These are phyloP conservation scores for Kwoniella bestiolae DNA, from an alignment of 768 basidiomycete genomes.

Conservation along the genomic window DNA sequence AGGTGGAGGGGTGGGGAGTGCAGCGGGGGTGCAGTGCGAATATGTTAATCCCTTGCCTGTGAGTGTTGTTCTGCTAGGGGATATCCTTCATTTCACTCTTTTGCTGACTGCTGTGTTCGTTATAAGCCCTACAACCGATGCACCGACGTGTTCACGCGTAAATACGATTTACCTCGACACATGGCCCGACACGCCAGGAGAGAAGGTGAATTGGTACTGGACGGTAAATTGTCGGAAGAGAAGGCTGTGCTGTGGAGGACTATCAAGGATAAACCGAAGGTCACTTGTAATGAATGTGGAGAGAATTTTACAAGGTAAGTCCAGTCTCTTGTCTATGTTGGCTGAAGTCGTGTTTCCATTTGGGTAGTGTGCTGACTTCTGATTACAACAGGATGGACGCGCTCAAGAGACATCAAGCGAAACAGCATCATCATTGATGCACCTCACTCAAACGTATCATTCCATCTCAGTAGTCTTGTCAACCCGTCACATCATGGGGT, in stretches of 20 bases:
- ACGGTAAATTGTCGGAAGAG: slow-evolving; percentile 46
- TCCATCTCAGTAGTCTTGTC: too few species aligned
- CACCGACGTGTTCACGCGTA: slow-evolving; percentile 50
- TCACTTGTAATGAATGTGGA: slow-evolving; percentile 41
- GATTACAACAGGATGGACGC: slow-evolving; percentile 45
- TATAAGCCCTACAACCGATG: slow-evolving; percentile 50
- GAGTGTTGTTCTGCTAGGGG: slow-evolving; percentile 12
- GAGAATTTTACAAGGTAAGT: slow-evolving; percentile 54
- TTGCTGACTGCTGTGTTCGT: slow-evolving; percentile 4
- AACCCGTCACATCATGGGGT: too few species aligned
- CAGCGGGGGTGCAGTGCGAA: slow-evolving; percentile 44
- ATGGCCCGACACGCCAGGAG: slow-evolving; percentile 53
- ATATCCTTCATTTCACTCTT: not conserved
- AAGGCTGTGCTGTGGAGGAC: slow-evolving; percentile 49
- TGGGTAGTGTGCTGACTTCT: not conserved
- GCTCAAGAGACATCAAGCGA: slow-evolving; percentile 50
- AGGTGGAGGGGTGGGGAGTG: not conserved
- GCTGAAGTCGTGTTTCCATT: not conserved
- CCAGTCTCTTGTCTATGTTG: too few species aligned
- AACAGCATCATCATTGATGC: slow-evolving; percentile 40
- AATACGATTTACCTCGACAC: slow-evolving; percentile 52
- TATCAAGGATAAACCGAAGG: slow-evolving; percentile 53
- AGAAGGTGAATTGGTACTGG: slow-evolving; percentile 50
- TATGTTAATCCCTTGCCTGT: slow-evolving; percentile 51
- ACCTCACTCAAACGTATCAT: too few species aligned